Percentiles rank a stretch among this genome's conserved stretches.
phyloP scores from a whole-genome alignment of 495 filamentous ascomycete species.

The Hyaloscypha hepaticicola region DNA sequence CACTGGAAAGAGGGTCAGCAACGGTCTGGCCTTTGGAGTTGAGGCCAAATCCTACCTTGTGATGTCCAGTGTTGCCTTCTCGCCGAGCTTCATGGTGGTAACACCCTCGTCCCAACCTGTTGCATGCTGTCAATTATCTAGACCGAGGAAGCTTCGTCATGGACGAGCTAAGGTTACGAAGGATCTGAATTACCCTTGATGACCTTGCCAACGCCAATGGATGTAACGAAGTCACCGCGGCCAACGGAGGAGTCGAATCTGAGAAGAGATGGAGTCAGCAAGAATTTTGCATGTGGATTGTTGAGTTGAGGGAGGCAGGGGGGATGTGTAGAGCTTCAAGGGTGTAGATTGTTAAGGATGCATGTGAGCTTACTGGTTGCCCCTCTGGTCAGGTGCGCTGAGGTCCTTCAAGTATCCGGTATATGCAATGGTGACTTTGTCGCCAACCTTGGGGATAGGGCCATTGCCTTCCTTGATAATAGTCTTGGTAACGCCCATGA shows the following conservation, averaged over 20 bases:
- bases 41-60: constrained; percentile 54
- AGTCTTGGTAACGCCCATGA: constrained; percentile 53
- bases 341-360: no score
- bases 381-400: constrained; percentile 48
- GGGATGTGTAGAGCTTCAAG: not conserved
- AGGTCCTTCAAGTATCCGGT: constrained; percentile 76
- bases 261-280: constrained; percentile 15
- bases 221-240: constrained; percentile 60
- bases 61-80: constrained; percentile 77
- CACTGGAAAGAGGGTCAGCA: constrained; percentile 48
- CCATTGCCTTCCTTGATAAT: constrained; percentile 42
- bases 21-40: not conserved
- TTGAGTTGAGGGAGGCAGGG: not conserved
- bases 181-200: constrained; percentile 63
- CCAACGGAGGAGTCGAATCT: constrained; percentile 81
- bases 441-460: constrained; percentile 56
- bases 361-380: constrained; percentile 40
- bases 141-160: not conserved
- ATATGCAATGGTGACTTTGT: constrained; percentile 78
- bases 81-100: constrained; percentile 72
- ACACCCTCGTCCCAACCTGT: constrained; percentile 89
- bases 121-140: constrained; percentile 18
- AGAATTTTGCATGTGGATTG: not conserved
- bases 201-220: constrained; percentile 73
- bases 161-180: not conserved